Evolutionary conservation across 345 rosid genomes (phyloP).

Genomic region (Anacardium occidentale): DNA sequence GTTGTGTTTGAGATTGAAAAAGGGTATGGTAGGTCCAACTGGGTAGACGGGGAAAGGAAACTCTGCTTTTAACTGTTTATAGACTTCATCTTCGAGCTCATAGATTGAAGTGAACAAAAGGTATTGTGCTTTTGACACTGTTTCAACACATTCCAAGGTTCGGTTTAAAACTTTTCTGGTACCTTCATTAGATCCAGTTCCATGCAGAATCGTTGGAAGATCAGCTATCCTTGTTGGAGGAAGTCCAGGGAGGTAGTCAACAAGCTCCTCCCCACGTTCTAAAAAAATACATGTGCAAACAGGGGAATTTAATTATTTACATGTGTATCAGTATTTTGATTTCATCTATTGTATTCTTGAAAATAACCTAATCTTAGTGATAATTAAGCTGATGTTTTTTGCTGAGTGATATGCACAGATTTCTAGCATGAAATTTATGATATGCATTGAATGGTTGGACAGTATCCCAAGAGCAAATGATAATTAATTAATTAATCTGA

Average conservation of each 20-base stretch:
- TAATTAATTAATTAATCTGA: too few relatives aligned
- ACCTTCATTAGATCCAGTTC: conserved; percentile 1
- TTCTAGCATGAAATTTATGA: too few relatives aligned
- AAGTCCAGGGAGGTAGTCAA: conserved; percentile 41
- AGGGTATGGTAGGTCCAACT: conserved; percentile 36
- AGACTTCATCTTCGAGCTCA: conserved; percentile 25
- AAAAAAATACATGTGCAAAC: too few relatives aligned
- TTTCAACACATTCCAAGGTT: not conserved
- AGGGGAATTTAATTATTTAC: too few relatives aligned
- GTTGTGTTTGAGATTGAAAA: not conserved
- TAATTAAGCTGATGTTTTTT: too few relatives aligned
- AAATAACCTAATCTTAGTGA: too few relatives aligned
- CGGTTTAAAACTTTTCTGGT: not conserved
- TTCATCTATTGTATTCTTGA: too few relatives aligned
- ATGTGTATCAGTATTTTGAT: too few relatives aligned
- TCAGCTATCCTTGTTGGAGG: conserved; percentile 28
- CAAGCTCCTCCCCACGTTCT: conserved; percentile 39
- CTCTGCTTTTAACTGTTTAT: conserved; percentile 6
- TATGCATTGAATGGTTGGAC: too few relatives aligned
- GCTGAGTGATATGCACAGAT: too few relatives aligned
- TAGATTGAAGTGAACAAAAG: conserved; percentile 27
- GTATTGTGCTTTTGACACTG: conserved; percentile 20
- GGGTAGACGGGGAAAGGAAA: conserved; percentile 20
- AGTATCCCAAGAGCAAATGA: too few relatives aligned
- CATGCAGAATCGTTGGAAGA: conserved; percentile 16